phyloP scores from a whole-genome alignment of 2,329 filamentous ascomycete species.

The Teratosphaeria destructans region DNA sequence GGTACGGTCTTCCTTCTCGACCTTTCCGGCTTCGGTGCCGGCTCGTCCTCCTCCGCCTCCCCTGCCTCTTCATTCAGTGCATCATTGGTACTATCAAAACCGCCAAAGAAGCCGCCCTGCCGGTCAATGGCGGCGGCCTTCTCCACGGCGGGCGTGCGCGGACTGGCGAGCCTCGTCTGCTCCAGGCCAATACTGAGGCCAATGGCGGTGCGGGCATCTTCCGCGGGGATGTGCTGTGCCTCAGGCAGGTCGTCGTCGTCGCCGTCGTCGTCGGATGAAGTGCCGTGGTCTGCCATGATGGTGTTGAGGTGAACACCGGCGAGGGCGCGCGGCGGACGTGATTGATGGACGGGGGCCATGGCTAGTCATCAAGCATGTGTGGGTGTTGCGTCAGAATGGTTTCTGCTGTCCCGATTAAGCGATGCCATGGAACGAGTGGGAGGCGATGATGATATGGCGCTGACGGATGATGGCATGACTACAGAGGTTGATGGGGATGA shows the following conservation, averaged over 20 bases:
- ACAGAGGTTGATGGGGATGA: neutral
- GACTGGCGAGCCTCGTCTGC: slow-evolving; percentile 47
- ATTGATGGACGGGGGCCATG: neutral
- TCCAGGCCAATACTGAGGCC: slow-evolving; percentile 49
- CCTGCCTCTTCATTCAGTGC: slow-evolving; percentile 1
- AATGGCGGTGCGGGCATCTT: slow-evolving; percentile 38
- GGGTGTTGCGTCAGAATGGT: neutral
- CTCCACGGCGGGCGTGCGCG: slow-evolving; percentile 47
- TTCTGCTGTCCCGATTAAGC: neutral
- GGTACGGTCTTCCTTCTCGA: neutral
- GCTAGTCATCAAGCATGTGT: neutral
- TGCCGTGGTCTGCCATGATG: slow-evolving; percentile 28
- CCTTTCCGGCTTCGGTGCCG: neutral
- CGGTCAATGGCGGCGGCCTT: slow-evolving; percentile 47
- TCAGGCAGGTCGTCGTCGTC: slow-evolving; percentile 28
- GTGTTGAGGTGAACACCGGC: slow-evolving; percentile 32
- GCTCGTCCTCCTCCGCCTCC: neutral
- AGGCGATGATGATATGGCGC: neutral
- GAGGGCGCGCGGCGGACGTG: slow-evolving; percentile 25
- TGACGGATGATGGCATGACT: neutral
- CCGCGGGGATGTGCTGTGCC: slow-evolving; percentile 19
- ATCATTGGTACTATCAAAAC: slow-evolving; percentile 9
- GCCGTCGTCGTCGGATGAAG: slow-evolving; percentile 36
- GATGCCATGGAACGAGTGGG: neutral
- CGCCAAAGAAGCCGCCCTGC: slow-evolving; percentile 36